phyloP scores from a whole-genome alignment of 139 green algal species.

The Marvania coccoides region DNA sequence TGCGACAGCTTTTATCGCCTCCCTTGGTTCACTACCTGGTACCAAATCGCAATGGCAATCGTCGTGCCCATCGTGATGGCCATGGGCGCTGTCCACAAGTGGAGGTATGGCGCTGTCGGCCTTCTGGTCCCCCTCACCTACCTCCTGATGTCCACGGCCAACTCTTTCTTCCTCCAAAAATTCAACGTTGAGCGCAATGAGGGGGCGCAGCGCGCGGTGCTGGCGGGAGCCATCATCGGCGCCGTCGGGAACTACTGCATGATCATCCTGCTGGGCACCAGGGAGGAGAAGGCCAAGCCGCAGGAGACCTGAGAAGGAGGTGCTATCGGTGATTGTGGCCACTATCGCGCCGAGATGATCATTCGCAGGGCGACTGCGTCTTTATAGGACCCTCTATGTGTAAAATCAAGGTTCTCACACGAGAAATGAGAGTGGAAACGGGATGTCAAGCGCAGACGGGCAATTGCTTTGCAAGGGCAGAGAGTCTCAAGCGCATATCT shows the following conservation, averaged over 20 bases:
- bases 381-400: too few relatives aligned
- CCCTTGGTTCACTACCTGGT: conserved; percentile 6
- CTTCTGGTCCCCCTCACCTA: conserved; percentile 10
- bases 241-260: neutral
- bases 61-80: conserved; percentile 10
- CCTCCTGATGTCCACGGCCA: conserved; percentile 13
- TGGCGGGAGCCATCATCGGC: conserved; percentile 12
- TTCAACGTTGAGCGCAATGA: conserved; percentile 1
- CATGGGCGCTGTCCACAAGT: conserved; percentile 13
- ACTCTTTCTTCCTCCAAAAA: neutral
- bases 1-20: conserved; percentile 17
- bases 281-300: conserved; percentile 4
- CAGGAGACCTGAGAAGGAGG: too few relatives aligned
- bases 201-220: neutral
- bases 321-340: too few relatives aligned
- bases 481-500: too few relatives aligned
- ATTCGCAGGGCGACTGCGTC: too few relatives aligned
- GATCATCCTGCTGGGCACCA: conserved; percentile 18
- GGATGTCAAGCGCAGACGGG: too few relatives aligned
- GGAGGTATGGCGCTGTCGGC: conserved; percentile 21
- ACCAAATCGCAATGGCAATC: conserved; percentile 9
- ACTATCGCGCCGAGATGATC: too few relatives aligned
- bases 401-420: too few relatives aligned
- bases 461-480: too few relatives aligned
- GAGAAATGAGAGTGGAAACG: too few relatives aligned